phyloP scores from a whole-genome alignment of 805 yeast genomes.

The Ogataea neopini region DNA sequence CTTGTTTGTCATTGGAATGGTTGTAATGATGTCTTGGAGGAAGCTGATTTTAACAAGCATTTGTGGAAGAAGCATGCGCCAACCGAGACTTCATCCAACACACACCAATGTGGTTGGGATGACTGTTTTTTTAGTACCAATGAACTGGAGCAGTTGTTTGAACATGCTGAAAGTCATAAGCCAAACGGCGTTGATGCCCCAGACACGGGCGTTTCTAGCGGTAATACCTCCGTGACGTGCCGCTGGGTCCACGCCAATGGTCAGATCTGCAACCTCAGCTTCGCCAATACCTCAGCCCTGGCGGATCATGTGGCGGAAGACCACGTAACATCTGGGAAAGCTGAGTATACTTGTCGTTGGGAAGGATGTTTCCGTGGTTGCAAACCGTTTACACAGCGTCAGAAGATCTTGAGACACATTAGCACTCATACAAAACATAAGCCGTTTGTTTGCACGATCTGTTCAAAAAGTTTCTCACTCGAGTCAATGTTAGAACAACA shows the following conservation, averaged over 20 bases:
- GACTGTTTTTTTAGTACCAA: conserved; percentile 61
- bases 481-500: conserved; percentile 81
- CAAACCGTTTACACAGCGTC: conserved; percentile 74
- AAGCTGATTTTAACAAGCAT: conserved; percentile 49
- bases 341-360: conserved; percentile 77
- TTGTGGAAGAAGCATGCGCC: conserved; percentile 49
- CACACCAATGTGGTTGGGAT: conserved; percentile 70
- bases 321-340: conserved; percentile 77
- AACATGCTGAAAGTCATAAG: conserved; percentile 45
- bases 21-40: conserved; percentile 45
- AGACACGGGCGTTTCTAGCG: no score
- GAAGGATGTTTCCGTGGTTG: conserved; percentile 65
- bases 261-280: conserved; percentile 49
- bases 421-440: conserved; percentile 85
- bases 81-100: neutral
- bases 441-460: conserved; percentile 71
- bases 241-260: neutral
- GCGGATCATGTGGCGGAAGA: conserved; percentile 66
- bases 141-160: conserved; percentile 53
- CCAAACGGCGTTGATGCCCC: no score
- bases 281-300: conserved; percentile 56
- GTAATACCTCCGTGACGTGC: neutral
- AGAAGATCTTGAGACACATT: conserved; percentile 81
- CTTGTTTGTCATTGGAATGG: conserved; percentile 66
- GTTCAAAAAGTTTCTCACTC: conserved; percentile 74